These are phyloP conservation scores for Williopsis jadinii DNA, from an alignment of 1,139 yeast species.

Conservation along the genomic window DNA sequence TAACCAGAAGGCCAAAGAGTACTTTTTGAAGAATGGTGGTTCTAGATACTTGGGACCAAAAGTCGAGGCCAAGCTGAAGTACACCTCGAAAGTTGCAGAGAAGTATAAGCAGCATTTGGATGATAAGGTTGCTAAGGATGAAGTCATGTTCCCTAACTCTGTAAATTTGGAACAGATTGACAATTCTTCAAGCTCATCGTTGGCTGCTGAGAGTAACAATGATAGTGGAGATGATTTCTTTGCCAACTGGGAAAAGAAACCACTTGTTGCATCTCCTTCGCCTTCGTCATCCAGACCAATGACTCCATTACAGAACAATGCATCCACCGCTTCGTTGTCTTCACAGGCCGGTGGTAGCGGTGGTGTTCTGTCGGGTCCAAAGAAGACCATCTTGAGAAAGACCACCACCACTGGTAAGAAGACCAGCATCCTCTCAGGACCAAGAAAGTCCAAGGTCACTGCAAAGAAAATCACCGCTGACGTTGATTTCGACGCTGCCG, in stretches of 20 bases:
- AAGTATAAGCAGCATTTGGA: conserved; percentile 76
- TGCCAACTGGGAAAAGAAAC: conserved; percentile 72
- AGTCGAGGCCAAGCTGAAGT: conserved; percentile 68
- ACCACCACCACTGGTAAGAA: conserved; percentile 21
- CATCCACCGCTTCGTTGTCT: conserved; percentile 1
- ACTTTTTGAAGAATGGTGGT: conserved; percentile 79
- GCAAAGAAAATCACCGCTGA: conserved; percentile 48
- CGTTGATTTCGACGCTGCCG: conserved; percentile 88
- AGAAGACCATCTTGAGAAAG: conserved; percentile 18
- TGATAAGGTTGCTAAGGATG: conserved; percentile 61
- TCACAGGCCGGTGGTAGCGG: neutral
- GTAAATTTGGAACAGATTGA: conserved; percentile 55
- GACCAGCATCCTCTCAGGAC: conserved; percentile 21
- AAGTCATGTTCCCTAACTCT: conserved; percentile 56
- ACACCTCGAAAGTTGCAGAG: conserved; percentile 70
- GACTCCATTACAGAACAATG: conserved; percentile 21
- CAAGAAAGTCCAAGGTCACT: conserved; percentile 47
- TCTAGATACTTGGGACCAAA: conserved; percentile 50
- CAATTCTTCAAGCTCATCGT: conserved; percentile 31
- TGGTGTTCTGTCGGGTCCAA: conserved; percentile 14
- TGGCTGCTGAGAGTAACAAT: conserved; percentile 32
- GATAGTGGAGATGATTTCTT: conserved; percentile 74
- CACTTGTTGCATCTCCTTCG: conserved; percentile 19
- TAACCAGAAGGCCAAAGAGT: conserved; percentile 78
- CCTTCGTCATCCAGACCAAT: conserved; percentile 27